Evolutionary conservation across 352 stramenopile species (phyloP).

Genomic region (Pythium scleroteichum): DNA sequence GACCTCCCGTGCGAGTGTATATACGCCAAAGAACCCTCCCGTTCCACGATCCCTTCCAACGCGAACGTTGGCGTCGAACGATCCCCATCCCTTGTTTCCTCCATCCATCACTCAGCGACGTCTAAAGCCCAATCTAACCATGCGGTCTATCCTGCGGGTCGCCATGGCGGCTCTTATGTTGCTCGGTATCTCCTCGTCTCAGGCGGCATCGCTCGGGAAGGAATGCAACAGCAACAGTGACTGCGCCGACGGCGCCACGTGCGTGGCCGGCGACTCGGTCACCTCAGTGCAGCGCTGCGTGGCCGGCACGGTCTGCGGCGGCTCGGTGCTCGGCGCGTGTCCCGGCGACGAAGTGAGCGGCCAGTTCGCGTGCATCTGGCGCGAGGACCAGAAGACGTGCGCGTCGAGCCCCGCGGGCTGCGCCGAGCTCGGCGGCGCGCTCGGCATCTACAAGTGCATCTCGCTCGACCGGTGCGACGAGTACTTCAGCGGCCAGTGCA

Average conservation of each 20-base stretch:
- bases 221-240: constrained; percentile 60
- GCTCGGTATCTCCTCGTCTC: neutral
- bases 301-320: constrained; percentile 53
- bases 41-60: neutral
- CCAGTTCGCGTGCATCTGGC: constrained; percentile 72
- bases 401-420: constrained; percentile 26
- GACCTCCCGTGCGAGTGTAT: constrained; percentile 9
- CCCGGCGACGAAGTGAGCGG: constrained; percentile 56
- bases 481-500: constrained; percentile 64
- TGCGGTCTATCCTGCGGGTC: constrained; percentile 19
- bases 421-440: constrained; percentile 27
- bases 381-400: constrained; percentile 30
- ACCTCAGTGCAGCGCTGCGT: constrained; percentile 70
- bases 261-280: constrained; percentile 70
- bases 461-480: constrained; percentile 73
- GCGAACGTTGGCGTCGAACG: too few relatives aligned
- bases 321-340: constrained; percentile 48
- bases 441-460: constrained; percentile 82
- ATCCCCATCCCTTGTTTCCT: too few relatives aligned
- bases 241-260: constrained; percentile 62
- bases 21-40: neutral
- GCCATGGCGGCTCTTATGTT: constrained; percentile 11
- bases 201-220: constrained; percentile 41
- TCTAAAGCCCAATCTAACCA: neutral
- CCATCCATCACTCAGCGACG: neutral